Percentiles rank a stretch among this genome's conserved stretches.
Evolutionary conservation across 805 yeast genomes (phyloP).

Genomic region (Candida verbasci): DNA sequence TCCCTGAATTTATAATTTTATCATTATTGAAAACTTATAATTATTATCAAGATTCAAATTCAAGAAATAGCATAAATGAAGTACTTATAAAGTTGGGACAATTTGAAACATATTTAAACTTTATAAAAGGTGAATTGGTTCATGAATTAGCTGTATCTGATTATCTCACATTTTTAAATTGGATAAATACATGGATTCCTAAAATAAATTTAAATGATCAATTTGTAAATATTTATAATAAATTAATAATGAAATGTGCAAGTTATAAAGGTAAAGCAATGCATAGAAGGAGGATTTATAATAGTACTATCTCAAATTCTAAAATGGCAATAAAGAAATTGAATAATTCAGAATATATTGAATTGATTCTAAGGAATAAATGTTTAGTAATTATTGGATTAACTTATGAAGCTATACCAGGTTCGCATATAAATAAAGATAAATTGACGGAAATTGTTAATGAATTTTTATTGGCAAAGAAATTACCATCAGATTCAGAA

Average conservation of each 20-base stretch:
- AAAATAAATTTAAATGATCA: constrained; percentile 16
- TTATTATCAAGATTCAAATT: constrained; percentile 47
- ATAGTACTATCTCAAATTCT: constrained; percentile 27
- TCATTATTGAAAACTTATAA: constrained; percentile 44
- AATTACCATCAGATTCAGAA: constrained; percentile 31
- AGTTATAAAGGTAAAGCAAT: constrained; percentile 6
- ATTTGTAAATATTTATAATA: constrained; percentile 21
- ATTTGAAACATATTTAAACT: constrained; percentile 31
- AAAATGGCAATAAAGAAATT: constrained; percentile 10
- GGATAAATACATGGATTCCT: constrained; percentile 44
- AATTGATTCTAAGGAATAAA: neutral
- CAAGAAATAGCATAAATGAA: constrained; percentile 39
- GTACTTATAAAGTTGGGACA: constrained; percentile 35
- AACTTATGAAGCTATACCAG: constrained; percentile 18
- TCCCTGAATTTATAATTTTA: constrained; percentile 18
- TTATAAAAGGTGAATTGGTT: constrained; percentile 28
- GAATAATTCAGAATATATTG: neutral
- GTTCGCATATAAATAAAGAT: constrained; percentile 9
- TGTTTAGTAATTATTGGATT: constrained; percentile 20
- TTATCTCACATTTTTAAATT: constrained; percentile 51
- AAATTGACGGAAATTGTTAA: constrained; percentile 15
- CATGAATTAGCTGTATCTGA: constrained; percentile 48
- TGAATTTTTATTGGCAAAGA: constrained; percentile 41
- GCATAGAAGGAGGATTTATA: constrained; percentile 20
- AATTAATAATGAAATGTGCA: constrained; percentile 30